Base-by-base conservation (phyloP, 2,329 filamentous ascomycete species). In the Penicillium sp. region DNA sequence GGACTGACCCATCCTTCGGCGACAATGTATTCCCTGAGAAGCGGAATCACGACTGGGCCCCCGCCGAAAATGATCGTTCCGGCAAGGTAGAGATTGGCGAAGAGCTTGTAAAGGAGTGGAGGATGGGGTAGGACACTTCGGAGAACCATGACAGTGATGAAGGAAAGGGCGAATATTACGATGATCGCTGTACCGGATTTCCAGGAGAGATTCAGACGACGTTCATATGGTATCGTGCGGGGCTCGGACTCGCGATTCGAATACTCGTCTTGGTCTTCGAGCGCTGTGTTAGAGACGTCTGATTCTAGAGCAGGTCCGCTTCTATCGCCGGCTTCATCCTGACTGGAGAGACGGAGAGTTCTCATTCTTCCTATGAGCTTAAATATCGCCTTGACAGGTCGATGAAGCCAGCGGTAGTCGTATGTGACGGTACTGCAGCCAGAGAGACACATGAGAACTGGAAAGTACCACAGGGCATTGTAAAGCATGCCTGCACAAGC, bases 391-490 rank as follows among this genome's bases (percentile, higher is more conserved):
- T 32, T 13, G 7, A 19, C 19, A 23, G 47, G 38, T 34, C 36
- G 47, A 16, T 49, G 47, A 14, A 49, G 16, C 47, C 47, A 49
- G 36, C 36, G 47, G 47, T 49, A 41, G 16, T 49, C 47, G 16
- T 49, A 49, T 27, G 19, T 41, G 23, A 49, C 47, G 26, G 47
- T 49, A 49, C 38, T 49, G 26, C 47, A 49, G 18, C 47, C 47
- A 19, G 47, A 36, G 14, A n/a, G 27, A 41, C 41, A 42, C 47
- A 49, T 49, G 34, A 49, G 47, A 49, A 27, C 47, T 6, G 38
- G 47, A 32, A 49, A 49, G 36, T 49, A 49, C 47, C 38, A 49
- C 10, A 49, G 47, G 36, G 47, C 47, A 41, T 49, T 49, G 27
- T 49, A 49, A 18, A 49, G 38, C 47, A 49, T 41, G 18, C 47